Conservation (phyloP, 2,329 filamentous ascomycete species). For the Penicillium sp. region DNA sequence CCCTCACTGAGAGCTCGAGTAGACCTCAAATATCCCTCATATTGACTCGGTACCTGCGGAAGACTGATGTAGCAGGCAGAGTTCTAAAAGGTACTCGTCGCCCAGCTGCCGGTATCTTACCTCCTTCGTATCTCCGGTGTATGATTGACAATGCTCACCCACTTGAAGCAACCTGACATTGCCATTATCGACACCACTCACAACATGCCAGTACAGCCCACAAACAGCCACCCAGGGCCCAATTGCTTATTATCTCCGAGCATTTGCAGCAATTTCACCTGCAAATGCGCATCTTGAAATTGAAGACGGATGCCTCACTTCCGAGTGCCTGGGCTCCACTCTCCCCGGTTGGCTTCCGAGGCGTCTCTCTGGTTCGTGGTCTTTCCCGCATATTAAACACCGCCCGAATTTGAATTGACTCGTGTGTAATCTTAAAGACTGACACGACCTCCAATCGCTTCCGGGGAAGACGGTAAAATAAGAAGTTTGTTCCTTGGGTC, state of each 20-base stretch:
- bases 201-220: background rate
- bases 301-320: constrained; percentile 9
- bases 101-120: constrained; percentile 7
- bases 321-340: constrained; percentile 12
- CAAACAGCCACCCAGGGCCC: background rate
- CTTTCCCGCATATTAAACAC: constrained; percentile 8
- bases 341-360: constrained; percentile 5
- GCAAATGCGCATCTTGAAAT: constrained; percentile 5
- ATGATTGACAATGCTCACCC: background rate
- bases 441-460: background rate
- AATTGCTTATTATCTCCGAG: background rate
- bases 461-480: background rate
- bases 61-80: background rate
- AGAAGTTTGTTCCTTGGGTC: background rate
- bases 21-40: background rate
- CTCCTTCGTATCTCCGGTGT: constrained; percentile 16
- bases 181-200: background rate
- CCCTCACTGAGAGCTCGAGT: background rate
- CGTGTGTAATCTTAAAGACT: background rate
- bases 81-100: constrained; percentile 11
- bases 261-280: background rate
- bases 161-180: background rate
- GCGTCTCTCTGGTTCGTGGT: constrained; percentile 1
- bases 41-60: background rate
- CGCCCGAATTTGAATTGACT: constrained; percentile 1